Evolutionary conservation across 305 asterid genomes (phyloP).

Genomic region (Ilex paraguariensis): DNA sequence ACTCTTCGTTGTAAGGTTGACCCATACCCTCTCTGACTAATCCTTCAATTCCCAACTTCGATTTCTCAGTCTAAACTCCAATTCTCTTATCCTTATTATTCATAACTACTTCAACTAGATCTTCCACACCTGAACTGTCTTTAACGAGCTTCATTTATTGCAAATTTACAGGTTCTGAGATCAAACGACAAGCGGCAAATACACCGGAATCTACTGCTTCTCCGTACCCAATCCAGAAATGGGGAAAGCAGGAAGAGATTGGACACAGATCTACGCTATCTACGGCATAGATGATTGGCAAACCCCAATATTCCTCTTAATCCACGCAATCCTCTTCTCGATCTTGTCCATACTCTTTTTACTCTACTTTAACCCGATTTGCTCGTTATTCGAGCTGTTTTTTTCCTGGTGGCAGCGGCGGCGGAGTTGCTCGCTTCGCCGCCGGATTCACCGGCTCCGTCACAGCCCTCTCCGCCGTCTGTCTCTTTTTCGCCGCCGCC

Average conservation of each 20-base stretch:
- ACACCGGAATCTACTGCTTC: too few relatives aligned
- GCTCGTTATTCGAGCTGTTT: constrained; percentile 43
- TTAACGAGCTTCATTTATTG: too few relatives aligned
- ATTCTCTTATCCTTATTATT: too few relatives aligned
- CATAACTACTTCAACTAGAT: too few relatives aligned
- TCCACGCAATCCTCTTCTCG: constrained; percentile 66
- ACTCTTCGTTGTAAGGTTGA: too few relatives aligned
- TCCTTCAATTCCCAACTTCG: too few relatives aligned
- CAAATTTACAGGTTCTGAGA: too few relatives aligned
- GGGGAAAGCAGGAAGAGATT: constrained; percentile 80
- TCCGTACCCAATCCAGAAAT: constrained; percentile 12
- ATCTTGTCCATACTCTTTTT: constrained; percentile 56
- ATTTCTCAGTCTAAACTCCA: too few relatives aligned
- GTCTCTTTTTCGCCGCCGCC: constrained; percentile 79
- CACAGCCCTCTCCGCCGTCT: constrained; percentile 82
- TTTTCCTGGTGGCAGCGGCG: constrained; percentile 30
- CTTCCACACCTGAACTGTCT: too few relatives aligned
- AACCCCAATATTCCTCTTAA: constrained; percentile 65
- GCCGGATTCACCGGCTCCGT: constrained; percentile 91
- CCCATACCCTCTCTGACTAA: too few relatives aligned
- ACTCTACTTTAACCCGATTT: constrained; percentile 76
- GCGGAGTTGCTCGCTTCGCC: constrained; percentile 66
- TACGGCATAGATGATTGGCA: constrained; percentile 95
- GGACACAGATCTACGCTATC: constrained; percentile 97
- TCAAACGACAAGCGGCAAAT: too few relatives aligned